These are phyloP conservation scores for Tolypocladium endophyticum DNA, from an alignment of 2,329 filamentous ascomycete species.

Conservation along the genomic window DNA sequence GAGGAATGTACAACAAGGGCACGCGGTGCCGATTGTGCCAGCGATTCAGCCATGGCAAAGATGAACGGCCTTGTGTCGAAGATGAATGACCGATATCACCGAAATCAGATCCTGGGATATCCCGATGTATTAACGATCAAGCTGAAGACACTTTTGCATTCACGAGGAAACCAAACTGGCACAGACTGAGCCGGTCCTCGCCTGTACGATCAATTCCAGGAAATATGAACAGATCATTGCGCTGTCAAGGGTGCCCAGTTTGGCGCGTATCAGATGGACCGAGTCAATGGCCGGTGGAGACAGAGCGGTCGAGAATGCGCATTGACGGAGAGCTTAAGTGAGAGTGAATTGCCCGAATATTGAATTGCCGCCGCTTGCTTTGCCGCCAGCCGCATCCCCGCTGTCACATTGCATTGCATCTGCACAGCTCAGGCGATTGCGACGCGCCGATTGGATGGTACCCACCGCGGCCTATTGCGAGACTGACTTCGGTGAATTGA, in stretches of 20 bases:
- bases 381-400: not conserved
- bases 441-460: not conserved
- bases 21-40: not conserved
- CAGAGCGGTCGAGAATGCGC: not conserved
- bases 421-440: not conserved
- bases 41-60: not conserved
- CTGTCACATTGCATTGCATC: not conserved
- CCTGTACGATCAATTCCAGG: not conserved
- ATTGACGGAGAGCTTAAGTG: not conserved
- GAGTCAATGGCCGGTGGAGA: too few relatives aligned
- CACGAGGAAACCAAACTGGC: not conserved
- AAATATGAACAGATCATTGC: too few relatives aligned
- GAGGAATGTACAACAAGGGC: not conserved
- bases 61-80: not conserved
- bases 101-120: not conserved
- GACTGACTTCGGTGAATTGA: not conserved
- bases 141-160: not conserved
- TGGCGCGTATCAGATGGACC: not conserved
- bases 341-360: not conserved
- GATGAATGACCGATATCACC: not conserved
- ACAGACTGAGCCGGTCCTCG: not conserved
- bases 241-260: not conserved
- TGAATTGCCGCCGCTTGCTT: not conserved
- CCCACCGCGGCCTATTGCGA: not conserved
- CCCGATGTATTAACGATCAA: not conserved